Evolutionary conservation across 2,329 filamentous ascomycete genomes (phyloP).

Genomic region (Podosphaera leucotricha): DNA sequence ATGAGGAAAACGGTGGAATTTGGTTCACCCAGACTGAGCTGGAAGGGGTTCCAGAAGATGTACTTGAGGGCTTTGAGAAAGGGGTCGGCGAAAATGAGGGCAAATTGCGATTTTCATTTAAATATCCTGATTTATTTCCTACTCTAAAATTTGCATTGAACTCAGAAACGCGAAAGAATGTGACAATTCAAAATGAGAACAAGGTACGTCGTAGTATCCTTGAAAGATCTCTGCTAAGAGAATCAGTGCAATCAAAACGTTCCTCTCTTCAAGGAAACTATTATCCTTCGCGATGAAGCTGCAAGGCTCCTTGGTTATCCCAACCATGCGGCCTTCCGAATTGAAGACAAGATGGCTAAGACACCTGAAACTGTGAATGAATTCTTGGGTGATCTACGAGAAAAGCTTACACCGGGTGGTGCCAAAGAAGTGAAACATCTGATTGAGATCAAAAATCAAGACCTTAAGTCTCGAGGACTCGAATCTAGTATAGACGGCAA

Average conservation of each 20-base stretch:
- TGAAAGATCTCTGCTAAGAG: neutral
- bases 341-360: constrained; percentile 77
- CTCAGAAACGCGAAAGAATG: constrained; percentile 39
- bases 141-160: constrained; percentile 55
- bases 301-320: constrained; percentile 55
- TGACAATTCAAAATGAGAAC: constrained; percentile 58
- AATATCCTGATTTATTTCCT: constrained; percentile 63
- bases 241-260: constrained; percentile 41
- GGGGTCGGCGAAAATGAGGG: constrained; percentile 49
- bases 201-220: constrained; percentile 25
- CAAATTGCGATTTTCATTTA: constrained; percentile 55
- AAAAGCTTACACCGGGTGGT: constrained; percentile 43
- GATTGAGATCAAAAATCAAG: constrained; percentile 49
- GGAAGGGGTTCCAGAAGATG: constrained; percentile 50
- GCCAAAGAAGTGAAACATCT: constrained; percentile 45
- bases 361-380: constrained; percentile 44
- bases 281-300: constrained; percentile 53
- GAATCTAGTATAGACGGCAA: constrained; percentile 32
- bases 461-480: constrained; percentile 34
- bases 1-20: constrained; percentile 59
- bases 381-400: constrained; percentile 48
- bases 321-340: constrained; percentile 50
- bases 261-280: constrained; percentile 48
- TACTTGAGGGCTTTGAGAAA: constrained; percentile 42
- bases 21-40: constrained; percentile 58